Evolutionary conservation across 2,329 filamentous ascomycete genomes (phyloP).

Genomic region (Cryphonectria nitschkei): DNA sequence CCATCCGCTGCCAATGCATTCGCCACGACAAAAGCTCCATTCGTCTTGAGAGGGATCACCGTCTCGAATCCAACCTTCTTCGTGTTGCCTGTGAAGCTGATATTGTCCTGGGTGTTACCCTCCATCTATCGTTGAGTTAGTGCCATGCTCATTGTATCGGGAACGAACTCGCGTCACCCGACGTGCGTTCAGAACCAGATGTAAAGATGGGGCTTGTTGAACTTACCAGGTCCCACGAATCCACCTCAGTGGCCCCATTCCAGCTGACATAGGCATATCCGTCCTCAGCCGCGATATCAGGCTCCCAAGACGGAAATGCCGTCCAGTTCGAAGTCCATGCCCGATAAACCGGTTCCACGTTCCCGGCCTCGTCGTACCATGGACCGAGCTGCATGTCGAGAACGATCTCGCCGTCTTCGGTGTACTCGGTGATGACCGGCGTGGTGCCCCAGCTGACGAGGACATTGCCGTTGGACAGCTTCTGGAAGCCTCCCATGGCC

Average conservation of each 20-base stretch:
- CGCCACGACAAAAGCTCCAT: slow-evolving; percentile 17
- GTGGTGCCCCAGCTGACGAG: slow-evolving; percentile 52
- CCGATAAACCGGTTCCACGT: slow-evolving; percentile 32
- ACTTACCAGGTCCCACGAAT: slow-evolving; percentile 30
- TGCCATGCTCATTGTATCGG: neutral
- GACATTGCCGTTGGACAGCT: slow-evolving; percentile 38
- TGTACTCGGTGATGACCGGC: slow-evolving; percentile 51
- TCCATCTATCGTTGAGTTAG: slow-evolving; percentile 20
- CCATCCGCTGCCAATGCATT: slow-evolving; percentile 27
- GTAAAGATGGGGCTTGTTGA: neutral
- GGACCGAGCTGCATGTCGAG: slow-evolving; percentile 47
- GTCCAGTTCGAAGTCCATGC: slow-evolving; percentile 31
- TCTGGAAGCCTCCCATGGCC: slow-evolving; percentile 28
- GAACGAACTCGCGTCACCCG: no score
- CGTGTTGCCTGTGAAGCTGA: slow-evolving; percentile 26
- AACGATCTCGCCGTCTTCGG: slow-evolving; percentile 42
- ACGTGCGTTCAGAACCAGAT: neutral
- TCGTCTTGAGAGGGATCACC: slow-evolving; percentile 26
- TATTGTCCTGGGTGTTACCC: slow-evolving; percentile 19
- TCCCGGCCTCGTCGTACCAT: slow-evolving; percentile 20
- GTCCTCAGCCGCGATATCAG: slow-evolving; percentile 29
- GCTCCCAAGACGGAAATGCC: slow-evolving; percentile 35
- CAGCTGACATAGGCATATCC: slow-evolving; percentile 36
- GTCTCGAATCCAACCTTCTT: slow-evolving; percentile 28
- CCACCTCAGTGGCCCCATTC: slow-evolving; percentile 41